Conservation (phyloP, 164 flowering plant genomes). For the Taxillus chinensis region DNA sequence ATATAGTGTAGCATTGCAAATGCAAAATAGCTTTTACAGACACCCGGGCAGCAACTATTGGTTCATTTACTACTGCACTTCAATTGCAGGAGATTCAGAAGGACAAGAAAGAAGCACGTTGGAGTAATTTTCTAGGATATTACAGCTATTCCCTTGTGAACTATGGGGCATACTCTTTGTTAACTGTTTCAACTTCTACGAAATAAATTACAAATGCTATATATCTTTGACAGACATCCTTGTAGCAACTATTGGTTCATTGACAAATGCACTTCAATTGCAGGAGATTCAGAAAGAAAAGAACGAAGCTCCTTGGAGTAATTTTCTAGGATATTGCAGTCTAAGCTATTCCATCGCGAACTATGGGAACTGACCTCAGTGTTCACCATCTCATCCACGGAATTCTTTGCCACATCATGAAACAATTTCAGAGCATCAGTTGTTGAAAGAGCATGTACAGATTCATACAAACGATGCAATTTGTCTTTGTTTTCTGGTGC, state of each 20-base stretch:
- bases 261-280: conserved; percentile 19
- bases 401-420: conserved; percentile 22
- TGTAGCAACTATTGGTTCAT: conserved; percentile 9
- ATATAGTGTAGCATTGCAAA: too few species aligned
- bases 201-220: too few species aligned
- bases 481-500: conserved; percentile 30
- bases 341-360: conserved; percentile 15
- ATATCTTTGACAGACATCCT: not conserved
- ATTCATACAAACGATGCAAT: conserved; percentile 37
- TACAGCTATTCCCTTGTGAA: conserved; percentile 10
- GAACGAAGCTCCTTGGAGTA: conserved; percentile 28
- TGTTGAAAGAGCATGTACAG: conserved; percentile 44
- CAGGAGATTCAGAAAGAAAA: conserved; percentile 35
- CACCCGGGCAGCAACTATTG: conserved; percentile 7
- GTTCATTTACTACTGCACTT: conserved; percentile 16
- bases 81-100: conserved; percentile 30
- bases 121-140: conserved; percentile 24
- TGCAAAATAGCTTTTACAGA: not conserved
- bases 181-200: too few species aligned
- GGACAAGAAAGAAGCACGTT: conserved; percentile 30
- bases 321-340: conserved; percentile 20
- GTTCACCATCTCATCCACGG: conserved; percentile 12
- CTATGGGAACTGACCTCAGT: conserved; percentile 5
- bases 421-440: conserved; percentile 44
- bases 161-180: too few species aligned